phyloP scores from a whole-genome alignment of 805 yeast genomes.

The Nakazawaea wickerhamii region DNA sequence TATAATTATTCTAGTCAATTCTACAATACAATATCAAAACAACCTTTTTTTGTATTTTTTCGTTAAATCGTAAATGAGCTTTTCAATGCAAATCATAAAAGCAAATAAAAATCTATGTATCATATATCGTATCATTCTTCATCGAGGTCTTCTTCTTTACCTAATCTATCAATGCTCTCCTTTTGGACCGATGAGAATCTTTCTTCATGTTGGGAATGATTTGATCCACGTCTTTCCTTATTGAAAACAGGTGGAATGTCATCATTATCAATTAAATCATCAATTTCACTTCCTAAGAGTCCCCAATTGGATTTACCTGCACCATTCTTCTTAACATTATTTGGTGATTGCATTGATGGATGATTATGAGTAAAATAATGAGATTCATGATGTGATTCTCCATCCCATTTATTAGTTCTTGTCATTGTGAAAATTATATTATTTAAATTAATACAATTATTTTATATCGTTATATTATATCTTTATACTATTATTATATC shows the following conservation, averaged over 20 bases:
- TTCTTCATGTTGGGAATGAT: conserved; percentile 37
- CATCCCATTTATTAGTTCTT: conserved; percentile 75
- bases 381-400: conserved; percentile 52
- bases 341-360: conserved; percentile 61
- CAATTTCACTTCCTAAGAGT: conserved; percentile 67
- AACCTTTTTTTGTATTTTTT: too few species aligned
- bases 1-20: too few species aligned
- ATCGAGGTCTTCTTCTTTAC: conserved; percentile 8
- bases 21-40: too few species aligned
- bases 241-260: conserved; percentile 44
- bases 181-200: conserved; percentile 27
- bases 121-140: neutral
- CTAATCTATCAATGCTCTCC: conserved; percentile 9
- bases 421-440: conserved; percentile 39
- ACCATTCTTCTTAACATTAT: conserved; percentile 75
- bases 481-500: too few species aligned
- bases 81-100: conserved; percentile 1
- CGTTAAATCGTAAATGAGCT: too few species aligned
- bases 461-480: too few species aligned
- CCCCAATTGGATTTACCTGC: conserved; percentile 92
- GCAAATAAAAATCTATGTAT: neutral
- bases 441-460: too few species aligned
- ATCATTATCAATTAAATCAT: conserved; percentile 54
- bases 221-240: conserved; percentile 46
- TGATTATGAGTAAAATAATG: conserved; percentile 81